phyloP scores from a whole-genome alignment of 129 eudicot species.

The Glebionis coronaria region DNA sequence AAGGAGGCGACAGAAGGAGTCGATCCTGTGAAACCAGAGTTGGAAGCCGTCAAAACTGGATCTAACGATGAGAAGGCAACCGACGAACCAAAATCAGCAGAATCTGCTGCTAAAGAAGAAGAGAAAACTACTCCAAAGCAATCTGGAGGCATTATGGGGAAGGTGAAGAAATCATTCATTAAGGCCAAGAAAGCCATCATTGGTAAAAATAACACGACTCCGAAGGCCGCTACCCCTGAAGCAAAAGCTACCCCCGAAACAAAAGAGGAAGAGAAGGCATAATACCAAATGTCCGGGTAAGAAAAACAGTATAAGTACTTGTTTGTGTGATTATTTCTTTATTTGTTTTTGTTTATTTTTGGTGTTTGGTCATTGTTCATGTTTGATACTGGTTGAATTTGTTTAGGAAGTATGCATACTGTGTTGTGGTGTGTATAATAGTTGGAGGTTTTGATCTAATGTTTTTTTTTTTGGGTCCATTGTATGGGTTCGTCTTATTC shows the following conservation, averaged over 20 bases:
- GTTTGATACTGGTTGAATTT: conserved; percentile 30
- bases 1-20: too few species aligned
- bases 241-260: conserved; percentile 30
- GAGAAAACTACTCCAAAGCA: conserved; percentile 58
- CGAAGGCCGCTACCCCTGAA: conserved; percentile 5
- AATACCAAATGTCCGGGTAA: background rate
- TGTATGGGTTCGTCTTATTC: conserved; percentile 40
- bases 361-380: conserved; percentile 14
- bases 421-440: conserved; percentile 35
- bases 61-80: conserved; percentile 27
- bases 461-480: background rate
- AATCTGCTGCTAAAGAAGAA: conserved; percentile 42
- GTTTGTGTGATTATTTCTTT: conserved; percentile 1
- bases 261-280: conserved; percentile 25
- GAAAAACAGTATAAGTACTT: conserved; percentile 15
- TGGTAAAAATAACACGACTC: conserved; percentile 40
- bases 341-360: conserved; percentile 1
- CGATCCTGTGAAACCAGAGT: conserved; percentile 26
- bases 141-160: conserved; percentile 58
- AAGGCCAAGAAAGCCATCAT: conserved; percentile 91
- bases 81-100: conserved; percentile 34
- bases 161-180: conserved; percentile 83
- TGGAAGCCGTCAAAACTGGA: conserved; percentile 19
- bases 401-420: conserved; percentile 35
- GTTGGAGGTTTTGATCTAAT: conserved; percentile 24